These are phyloP conservation scores for Lablab purpureus DNA, from an alignment of 306 rosid genomes.

Conservation along the genomic window DNA sequence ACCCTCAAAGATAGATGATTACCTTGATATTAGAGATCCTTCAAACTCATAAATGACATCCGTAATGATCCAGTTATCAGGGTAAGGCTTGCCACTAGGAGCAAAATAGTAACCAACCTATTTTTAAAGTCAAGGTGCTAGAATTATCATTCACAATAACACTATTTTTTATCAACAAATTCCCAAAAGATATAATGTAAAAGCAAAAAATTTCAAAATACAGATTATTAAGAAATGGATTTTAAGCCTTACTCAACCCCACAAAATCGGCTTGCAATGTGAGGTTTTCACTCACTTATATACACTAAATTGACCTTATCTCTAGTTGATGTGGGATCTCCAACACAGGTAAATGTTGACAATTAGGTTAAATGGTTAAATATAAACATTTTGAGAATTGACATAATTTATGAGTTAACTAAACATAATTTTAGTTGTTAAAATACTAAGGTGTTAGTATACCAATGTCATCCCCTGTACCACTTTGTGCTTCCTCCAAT, in stretches of 20 bases:
- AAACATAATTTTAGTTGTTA: conserved; percentile 6
- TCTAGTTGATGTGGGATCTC: too few species aligned
- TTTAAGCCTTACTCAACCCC: too few species aligned
- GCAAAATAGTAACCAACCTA: conserved; percentile 99
- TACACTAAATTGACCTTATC: too few species aligned
- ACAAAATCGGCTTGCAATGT: too few species aligned
- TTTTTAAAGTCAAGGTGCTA: conserved; percentile 59
- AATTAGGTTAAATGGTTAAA: conserved; percentile 17
- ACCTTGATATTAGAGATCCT: conserved; percentile 92
- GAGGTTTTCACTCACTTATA: too few species aligned
- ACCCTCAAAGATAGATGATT: conserved; percentile 25
- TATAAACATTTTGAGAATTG: conserved; percentile 15
- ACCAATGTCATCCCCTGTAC: conserved; percentile 10
- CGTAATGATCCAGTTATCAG: conserved; percentile 99
- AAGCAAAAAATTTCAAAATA: conserved; percentile 47
- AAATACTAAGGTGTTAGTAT: conserved; percentile 9
- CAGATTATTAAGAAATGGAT: too few species aligned
- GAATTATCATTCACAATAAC: conserved; percentile 55
- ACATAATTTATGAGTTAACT: conserved; percentile 37
- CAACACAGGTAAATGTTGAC: conserved; percentile 43
- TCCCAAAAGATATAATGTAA: conserved; percentile 45
- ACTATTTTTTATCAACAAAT: conserved; percentile 42
- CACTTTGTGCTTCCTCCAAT: too few species aligned
- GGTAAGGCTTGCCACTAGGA: conserved; percentile 99
- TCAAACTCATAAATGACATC: conserved; percentile 84